Conservation (phyloP, 2,329 filamentous ascomycete genomes). For the Fusarium sp. region DNA sequence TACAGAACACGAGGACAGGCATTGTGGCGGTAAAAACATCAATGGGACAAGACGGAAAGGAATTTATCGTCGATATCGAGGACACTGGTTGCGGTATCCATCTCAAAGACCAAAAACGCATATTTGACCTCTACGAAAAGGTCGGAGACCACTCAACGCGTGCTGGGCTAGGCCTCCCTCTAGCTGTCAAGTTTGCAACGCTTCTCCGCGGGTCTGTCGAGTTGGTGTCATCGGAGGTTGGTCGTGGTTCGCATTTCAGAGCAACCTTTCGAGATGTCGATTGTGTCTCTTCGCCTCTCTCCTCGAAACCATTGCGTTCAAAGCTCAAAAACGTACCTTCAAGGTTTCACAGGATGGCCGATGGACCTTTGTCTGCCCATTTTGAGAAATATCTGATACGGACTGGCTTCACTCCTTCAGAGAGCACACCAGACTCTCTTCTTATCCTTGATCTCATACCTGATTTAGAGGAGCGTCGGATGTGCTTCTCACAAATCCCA, state of each 20-base stretch:
- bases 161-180: constrained; percentile 57
- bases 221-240: constrained; percentile 52
- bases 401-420: constrained; percentile 15
- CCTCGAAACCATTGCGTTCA: neutral
- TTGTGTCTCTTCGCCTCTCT: neutral
- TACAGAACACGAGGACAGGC: constrained; percentile 55
- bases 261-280: constrained; percentile 34
- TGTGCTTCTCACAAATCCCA: neutral
- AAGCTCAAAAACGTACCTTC: constrained; percentile 4
- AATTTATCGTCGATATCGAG: constrained; percentile 54
- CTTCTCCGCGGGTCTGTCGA: constrained; percentile 54
- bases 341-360: constrained; percentile 5
- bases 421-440: constrained; percentile 10
- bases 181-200: constrained; percentile 56
- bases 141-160: constrained; percentile 52
- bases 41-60: constrained; percentile 44
- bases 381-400: constrained; percentile 14
- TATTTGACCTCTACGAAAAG: constrained; percentile 60
- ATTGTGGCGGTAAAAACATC: constrained; percentile 52
- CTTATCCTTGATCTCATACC: constrained; percentile 26
- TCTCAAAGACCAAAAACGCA: constrained; percentile 49
- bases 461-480: constrained; percentile 9
- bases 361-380: neutral
- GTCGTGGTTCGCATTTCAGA: constrained; percentile 56
- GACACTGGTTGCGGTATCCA: constrained; percentile 58